Evolutionary conservation across 441 rosid species (phyloP), one percentile per base, ranked within the genome.

Genomic region (Jatropha multifida): DNA sequence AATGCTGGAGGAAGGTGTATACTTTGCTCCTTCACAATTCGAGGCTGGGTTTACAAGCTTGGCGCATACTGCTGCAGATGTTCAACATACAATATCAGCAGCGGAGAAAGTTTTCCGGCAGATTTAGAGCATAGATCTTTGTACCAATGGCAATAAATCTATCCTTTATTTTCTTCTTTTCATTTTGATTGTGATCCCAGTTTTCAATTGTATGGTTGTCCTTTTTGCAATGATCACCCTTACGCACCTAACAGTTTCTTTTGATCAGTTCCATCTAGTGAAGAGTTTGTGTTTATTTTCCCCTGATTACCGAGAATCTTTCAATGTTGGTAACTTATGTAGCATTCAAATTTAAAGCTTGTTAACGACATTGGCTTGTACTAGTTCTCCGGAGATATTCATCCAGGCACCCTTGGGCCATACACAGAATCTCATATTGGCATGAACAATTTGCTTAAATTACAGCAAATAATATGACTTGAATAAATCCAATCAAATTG

Each of bases 11-110:
- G 95, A 96, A 86, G 98, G 97, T 49, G 93, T 92, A 26, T 94
- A 92, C 84, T 86, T 96, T 37, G 97, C 97, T 65, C 94, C 98
- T 32, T 94, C 99, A 65, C 94, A 90, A 78, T 96, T 88, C 23
- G 97, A 96, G 81, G 98, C 96, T 5, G 97, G 98, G 60, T 94
- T 96, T 81, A 91, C 97, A 2, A 87, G 99, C 82, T 81, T 93
- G 90, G 96, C 97, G 23, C 97, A 96, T 83, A 74, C 93, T 54
- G 38, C 81, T 3, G 90, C 89, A 79, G 98, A 92, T 79, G 86
- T 96, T 63, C 85, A 86, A 79, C 76, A 78, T 73, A 96, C 99
- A 0, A 84, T 93, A 68, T 88, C 86, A 0, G 97, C 97, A 5
- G 97, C 96, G 0, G 98, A 89, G 82, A 93, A 81, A 79, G 97